Conservation (phyloP, 2,329 filamentous ascomycete species). For the Eutypa lata region DNA sequence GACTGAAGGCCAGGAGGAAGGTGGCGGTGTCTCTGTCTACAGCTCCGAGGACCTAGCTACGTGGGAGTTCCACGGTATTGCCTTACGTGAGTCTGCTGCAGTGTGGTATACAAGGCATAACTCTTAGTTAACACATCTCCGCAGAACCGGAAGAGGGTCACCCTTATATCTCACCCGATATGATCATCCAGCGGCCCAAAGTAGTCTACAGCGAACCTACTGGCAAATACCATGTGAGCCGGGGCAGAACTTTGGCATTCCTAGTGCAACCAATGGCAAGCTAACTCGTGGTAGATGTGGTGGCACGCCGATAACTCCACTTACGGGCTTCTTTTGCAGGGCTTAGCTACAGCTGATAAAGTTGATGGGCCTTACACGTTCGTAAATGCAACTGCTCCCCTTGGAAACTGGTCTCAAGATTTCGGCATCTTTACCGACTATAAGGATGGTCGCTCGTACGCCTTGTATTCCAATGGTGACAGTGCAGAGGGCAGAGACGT, state of each 20-base stretch:
- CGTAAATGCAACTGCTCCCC: slow-evolving; percentile 49
- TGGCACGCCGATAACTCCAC: slow-evolving; percentile 60
- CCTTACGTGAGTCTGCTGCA: slow-evolving; percentile 41
- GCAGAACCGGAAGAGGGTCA: slow-evolving; percentile 51
- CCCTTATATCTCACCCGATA: slow-evolving; percentile 50
- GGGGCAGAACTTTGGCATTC: background rate
- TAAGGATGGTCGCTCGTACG: slow-evolving; percentile 53
- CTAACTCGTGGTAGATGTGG: slow-evolving; percentile 38
- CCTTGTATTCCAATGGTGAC: slow-evolving; percentile 60
- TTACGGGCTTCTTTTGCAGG: slow-evolving; percentile 55
- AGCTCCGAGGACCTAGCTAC: slow-evolving; percentile 59
- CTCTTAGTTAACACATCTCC: background rate
- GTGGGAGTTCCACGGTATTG: slow-evolving; percentile 56
- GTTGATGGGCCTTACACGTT: slow-evolving; percentile 54
- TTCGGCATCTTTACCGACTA: slow-evolving; percentile 60
- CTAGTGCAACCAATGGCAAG: background rate
- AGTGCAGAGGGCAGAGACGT: slow-evolving; percentile 52
- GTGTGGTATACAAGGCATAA: background rate
- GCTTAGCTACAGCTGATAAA: slow-evolving; percentile 50
- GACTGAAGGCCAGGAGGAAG: slow-evolving; percentile 53
- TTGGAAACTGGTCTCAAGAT: slow-evolving; percentile 62
- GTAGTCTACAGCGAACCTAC: slow-evolving; percentile 55
- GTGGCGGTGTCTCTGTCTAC: slow-evolving; percentile 58
- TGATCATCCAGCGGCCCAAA: slow-evolving; percentile 61
- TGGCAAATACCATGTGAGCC: slow-evolving; percentile 52